Conservation (phyloP, 345 rosid species). For the Arabidopsis suecica region DNA sequence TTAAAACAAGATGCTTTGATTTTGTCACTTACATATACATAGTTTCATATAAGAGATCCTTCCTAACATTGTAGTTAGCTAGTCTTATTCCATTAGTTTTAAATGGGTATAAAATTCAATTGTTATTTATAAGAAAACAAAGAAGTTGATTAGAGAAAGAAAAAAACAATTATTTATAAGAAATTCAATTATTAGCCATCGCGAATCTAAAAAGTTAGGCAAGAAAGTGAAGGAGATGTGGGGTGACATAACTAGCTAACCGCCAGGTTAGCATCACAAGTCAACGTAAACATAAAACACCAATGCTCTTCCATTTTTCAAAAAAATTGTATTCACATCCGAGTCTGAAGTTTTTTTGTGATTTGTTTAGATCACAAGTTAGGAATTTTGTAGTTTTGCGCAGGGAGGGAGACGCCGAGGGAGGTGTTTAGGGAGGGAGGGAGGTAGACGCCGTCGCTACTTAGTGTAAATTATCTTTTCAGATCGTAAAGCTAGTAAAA, state of each 20-base stretch:
- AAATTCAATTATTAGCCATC: constrained; percentile 26
- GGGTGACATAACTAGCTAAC: constrained; percentile 6
- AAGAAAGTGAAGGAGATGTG: constrained; percentile 36
- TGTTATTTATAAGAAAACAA: constrained; percentile 21
- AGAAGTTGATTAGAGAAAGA: not conserved
- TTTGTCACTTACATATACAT: not conserved
- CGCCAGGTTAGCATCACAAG: constrained; percentile 28
- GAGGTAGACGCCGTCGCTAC: not conserved
- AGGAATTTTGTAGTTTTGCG: no score
- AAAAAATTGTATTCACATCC: not conserved
- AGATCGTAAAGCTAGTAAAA: not conserved
- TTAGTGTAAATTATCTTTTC: not conserved
- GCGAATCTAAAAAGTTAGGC: constrained; percentile 19
- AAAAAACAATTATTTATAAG: not conserved
- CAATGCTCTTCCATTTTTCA: not conserved
- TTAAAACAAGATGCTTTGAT: not conserved
- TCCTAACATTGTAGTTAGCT: constrained; percentile 11
- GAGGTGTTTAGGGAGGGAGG: not conserved
- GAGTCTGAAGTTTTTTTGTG: not conserved
- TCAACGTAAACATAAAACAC: constrained; percentile 16
- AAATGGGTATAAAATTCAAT: not conserved
- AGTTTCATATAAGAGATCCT: not conserved
- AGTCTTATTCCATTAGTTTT: constrained; percentile 25
- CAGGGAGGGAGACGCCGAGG: not conserved
- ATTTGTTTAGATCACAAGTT: not conserved